Base-by-base conservation (phyloP, 2,329 filamentous ascomycete genomes). In the Aureobasidium sp. region DNA sequence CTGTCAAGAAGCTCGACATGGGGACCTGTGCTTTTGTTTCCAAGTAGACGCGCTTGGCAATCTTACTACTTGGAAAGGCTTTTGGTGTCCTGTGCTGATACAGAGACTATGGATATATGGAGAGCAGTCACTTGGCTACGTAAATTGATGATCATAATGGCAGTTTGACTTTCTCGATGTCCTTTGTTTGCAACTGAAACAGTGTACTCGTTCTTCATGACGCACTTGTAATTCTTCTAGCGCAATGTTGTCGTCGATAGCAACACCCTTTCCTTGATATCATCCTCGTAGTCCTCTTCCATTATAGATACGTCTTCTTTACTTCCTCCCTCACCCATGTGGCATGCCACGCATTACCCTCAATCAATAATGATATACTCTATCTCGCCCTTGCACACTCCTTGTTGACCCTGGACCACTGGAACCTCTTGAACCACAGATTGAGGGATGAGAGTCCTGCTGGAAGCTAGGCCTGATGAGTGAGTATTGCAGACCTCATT, bases 11-110 rank as follows among this genome's bases (percentile, higher is more conserved):
- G 77, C 73, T 79, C 62, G 85, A 91, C 71, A 82, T 91, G 82
- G 89, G 88, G 1, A 78, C 72, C 44, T 94, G 90, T 73, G 89
- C 89, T 1, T 88, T 85, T 71, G 76, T 78, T 5, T 80, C 77
- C 63, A 73, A 65, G 55, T 37, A 56, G 8, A 15, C 14, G 17
- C 27, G 3, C 31, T 20, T 34, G 7, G 25, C 25, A 20, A 1
- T 22, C 20, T 36, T 12, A 27, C 6, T n/a, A 5, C 5, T 44
- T 45, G 41, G 15, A 22, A 58, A 15, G 27, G 44, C 6, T 15
- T n/a, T 29, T 31, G 17, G 3, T 14, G 29, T 20, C 3, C 14
- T 9, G 14, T 37, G 31, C 12, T 9, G 27, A 4, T 2, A 12
- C 27, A 25, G 2, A 36, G 17, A 2, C 1, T 34, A 34, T 49